phyloP scores from a whole-genome alignment of 306 rosid species.

The Acmispon strigosus region DNA sequence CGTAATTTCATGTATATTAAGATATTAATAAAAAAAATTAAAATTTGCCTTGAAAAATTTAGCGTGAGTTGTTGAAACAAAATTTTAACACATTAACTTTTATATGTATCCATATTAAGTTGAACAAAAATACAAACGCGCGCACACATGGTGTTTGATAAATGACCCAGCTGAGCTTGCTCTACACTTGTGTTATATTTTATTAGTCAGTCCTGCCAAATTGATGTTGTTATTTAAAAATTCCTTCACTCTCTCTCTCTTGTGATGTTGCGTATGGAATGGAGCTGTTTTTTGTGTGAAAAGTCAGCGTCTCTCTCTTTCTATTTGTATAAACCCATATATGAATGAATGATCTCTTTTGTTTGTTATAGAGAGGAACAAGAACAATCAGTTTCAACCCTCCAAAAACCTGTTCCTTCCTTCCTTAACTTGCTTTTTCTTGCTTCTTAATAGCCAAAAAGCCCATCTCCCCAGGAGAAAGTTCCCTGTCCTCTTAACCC shows the following conservation, averaged over 20 bases:
- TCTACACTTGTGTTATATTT: neutral
- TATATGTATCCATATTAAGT: no score
- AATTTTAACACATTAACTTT: no score
- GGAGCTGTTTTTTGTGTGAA: constrained; percentile 53
- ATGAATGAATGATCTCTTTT: constrained; percentile 11
- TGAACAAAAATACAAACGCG: no score
- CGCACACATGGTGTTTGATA: neutral
- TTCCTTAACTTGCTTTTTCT: constrained; percentile 28
- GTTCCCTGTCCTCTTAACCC: no score
- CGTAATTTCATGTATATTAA: no score
- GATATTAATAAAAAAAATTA: no score
- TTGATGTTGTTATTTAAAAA: neutral
- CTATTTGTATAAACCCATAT: constrained; percentile 31
- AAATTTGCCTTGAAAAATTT: no score
- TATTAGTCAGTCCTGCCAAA: neutral
- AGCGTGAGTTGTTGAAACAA: no score
- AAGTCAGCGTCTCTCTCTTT: constrained; percentile 77
- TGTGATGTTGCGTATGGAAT: constrained; percentile 51
- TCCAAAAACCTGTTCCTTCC: constrained; percentile 28
- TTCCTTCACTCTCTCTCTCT: neutral
- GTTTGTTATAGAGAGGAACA: constrained; percentile 26
- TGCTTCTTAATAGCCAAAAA: constrained; percentile 29
- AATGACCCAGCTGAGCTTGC: neutral
- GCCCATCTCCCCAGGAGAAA: constrained; percentile 17
- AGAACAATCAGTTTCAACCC: constrained; percentile 32